Evolutionary conservation across 805 yeast species (phyloP), one percentile per base, ranked within the genome.

Genomic region (Sugiyamaella qingdaonensis): DNA sequence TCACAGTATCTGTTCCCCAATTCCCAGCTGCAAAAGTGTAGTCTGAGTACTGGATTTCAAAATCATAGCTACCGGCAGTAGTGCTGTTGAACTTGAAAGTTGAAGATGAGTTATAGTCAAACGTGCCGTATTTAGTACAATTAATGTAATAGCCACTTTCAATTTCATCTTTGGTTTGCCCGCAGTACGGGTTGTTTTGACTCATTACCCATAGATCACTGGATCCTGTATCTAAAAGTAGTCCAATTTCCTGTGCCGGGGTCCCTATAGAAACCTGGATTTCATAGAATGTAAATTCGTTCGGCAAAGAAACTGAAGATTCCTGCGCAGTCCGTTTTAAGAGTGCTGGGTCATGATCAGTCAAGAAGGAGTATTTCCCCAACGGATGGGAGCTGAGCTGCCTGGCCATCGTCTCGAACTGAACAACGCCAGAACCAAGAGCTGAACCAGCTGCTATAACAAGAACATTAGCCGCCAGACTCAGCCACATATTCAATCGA

Each of bases 221-320:
- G 0, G 88, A 83, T 1, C 90, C 91, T 1, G 89, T 85, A 62
- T 85, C 91, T 16, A 85, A 63, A 34, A 82, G 66, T 10, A 84
- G 79, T 2, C 71, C 72, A 5, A 84, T 70, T 11, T 71, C 64
- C 62, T 84, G 85, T 0, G 72, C 63, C 2, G 82, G 77, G 0
- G 88, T 78, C 2, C 94, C 92, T 10, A 86, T 52, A n/a, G 64
- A 52, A 13, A 64, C 54, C 14, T 58, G 39, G 34, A 59, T 39
- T 19, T 52, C 48, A 53, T 59, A 60, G 48, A 49, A 58, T 10
- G 59, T 42, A 48, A 52, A 50, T 18, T 55, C 41, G 59, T 68
- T 66, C 14, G 51, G 51, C 32, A 68, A 52, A 35, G 47, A 27
- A 32, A 60, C 49, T 10, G 16, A n/a, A 36, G 9, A 13, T 8